A percentile compares a stretch with the other conserved stretches of the same genome.
phyloP scores from a whole-genome alignment of 441 rosid species.

The Erodium chrysanthum region DNA sequence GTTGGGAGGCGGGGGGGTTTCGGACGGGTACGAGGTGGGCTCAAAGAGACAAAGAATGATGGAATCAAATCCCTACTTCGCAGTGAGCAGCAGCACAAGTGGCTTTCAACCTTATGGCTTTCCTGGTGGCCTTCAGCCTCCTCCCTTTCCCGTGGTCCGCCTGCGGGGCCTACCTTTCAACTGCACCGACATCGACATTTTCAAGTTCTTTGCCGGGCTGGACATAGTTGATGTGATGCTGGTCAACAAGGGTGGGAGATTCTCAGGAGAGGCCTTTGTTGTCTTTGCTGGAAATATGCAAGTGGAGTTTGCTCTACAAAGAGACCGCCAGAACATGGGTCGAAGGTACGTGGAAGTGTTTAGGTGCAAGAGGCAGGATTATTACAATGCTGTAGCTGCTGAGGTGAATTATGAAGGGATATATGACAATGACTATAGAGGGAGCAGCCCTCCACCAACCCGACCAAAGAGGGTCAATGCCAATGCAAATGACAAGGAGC shows the following conservation, averaged over 20 bases:
- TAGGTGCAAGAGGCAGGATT: conserved; percentile 68
- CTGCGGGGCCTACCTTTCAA: conserved; percentile 86
- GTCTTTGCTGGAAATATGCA: conserved; percentile 65
- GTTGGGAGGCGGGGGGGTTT: conserved; percentile 96
- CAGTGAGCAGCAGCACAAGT: conserved; percentile 63
- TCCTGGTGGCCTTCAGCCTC: conserved; percentile 43
- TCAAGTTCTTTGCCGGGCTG: conserved; percentile 83
- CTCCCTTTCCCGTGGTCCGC: conserved; percentile 75
- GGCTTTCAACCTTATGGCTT: conserved; percentile 51
- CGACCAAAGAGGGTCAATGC: conserved; percentile 41
- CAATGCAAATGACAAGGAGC: conserved; percentile 37
- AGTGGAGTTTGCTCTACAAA: conserved; percentile 74
- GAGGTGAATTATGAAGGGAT: conserved; percentile 67
- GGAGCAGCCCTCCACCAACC: conserved; percentile 53
- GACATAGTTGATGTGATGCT: conserved; percentile 80
- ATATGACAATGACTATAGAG: conserved; percentile 52
- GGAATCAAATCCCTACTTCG: conserved; percentile 97
- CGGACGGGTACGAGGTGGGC: conserved; percentile 93
- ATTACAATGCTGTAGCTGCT: conserved; percentile 73
- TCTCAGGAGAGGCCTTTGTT: conserved; percentile 81
- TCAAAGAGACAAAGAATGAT: conserved; percentile 99
- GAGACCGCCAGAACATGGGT: conserved; percentile 79
- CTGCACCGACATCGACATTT: conserved; percentile 76
- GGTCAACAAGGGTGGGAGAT: conserved; percentile 62
- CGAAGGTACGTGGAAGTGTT: conserved; percentile 80